Evolutionary conservation across 192 early-diverging fungal genomes (phyloP), one percentile per base, ranked within the genome.

Genomic region (Coemansia sp.): DNA sequence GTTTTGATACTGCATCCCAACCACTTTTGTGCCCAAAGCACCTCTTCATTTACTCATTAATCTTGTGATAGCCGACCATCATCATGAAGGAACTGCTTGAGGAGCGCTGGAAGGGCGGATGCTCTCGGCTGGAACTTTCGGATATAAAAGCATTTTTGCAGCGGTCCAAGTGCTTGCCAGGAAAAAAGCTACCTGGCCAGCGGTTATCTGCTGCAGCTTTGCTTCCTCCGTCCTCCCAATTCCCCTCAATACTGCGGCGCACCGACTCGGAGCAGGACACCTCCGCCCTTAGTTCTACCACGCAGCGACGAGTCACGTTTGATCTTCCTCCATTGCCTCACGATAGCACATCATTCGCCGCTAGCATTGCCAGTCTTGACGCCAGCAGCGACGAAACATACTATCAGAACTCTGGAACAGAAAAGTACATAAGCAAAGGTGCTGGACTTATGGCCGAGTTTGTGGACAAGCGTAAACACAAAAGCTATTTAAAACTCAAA

Each of bases 61-160:
- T n/a, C n/a, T n/a, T n/a, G n/a, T n/a, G n/a, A n/a, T n/a, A n/a
- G n/a, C n/a, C n/a, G n/a, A n/a, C n/a, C n/a, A n/a, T n/a, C n/a
- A n/a, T 34, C 55, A 57, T 57, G 55, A 57, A 33, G 30, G 55
- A 33, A 34, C 28, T 57, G 55, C 55, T 57, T 4, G 55, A 57
- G 30, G 55, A 57, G 55, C 31, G 55, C 55, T 57, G 55, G 55
- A 57, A 33, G 31, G n/a, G 43, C 35, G 39, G 71, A 25, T 74
- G 68, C 58, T 64, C 72, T 20, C 66, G 58, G 23, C 43, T 72
- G 39, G 71, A 72, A 31, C 60, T 68, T 46, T 49, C 58, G 2
- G 72, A 72, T 20, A 58, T 80, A 26, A 71, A 66, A 49, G 26
- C 68, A 26, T 68, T 74, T 30, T 40, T 80, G 39, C 69, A 68